Evolutionary conservation across 768 basidiomycete genomes (phyloP).

Genomic region (Sarcodon sp.): DNA sequence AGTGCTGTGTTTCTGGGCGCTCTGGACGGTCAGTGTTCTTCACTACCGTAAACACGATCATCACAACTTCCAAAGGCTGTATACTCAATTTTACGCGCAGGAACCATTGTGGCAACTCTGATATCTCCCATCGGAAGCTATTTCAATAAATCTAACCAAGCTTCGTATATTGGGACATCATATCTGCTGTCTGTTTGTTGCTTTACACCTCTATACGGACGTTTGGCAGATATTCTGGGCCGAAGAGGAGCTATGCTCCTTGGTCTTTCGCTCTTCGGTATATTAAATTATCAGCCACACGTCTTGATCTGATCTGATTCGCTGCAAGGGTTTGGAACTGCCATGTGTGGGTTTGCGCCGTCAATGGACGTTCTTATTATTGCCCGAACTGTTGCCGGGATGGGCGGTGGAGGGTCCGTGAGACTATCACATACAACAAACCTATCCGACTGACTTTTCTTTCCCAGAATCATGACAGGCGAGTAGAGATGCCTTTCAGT

Average conservation of each 20-base stretch:
- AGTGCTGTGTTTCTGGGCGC: constrained; percentile 76
- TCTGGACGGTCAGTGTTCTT: constrained; percentile 50
- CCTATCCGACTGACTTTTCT: constrained; percentile 1
- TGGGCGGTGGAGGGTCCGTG: constrained; percentile 84
- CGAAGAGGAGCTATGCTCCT: constrained; percentile 81
- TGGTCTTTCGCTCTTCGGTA: constrained; percentile 76
- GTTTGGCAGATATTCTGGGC: constrained; percentile 75
- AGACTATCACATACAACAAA: constrained; percentile 3
- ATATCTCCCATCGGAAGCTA: constrained; percentile 77
- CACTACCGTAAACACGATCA: not conserved
- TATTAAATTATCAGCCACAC: constrained; percentile 6
- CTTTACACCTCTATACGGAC: constrained; percentile 83
- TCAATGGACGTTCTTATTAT: constrained; percentile 75
- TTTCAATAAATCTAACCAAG: constrained; percentile 67
- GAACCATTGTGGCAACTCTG: constrained; percentile 81
- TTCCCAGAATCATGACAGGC: constrained; percentile 75
- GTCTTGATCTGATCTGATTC: not conserved
- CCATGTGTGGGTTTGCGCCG: constrained; percentile 76
- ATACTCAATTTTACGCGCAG: constrained; percentile 19
- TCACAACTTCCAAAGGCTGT: not conserved
- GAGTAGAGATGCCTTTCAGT: constrained; percentile 11
- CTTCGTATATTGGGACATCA: constrained; percentile 81
- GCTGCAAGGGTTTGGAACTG: constrained; percentile 59
- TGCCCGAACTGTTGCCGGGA: constrained; percentile 78
- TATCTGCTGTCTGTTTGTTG: constrained; percentile 84